phyloP scores from a whole-genome alignment of 2,329 filamentous ascomycete species.

The Endocalyx cinctus region DNA sequence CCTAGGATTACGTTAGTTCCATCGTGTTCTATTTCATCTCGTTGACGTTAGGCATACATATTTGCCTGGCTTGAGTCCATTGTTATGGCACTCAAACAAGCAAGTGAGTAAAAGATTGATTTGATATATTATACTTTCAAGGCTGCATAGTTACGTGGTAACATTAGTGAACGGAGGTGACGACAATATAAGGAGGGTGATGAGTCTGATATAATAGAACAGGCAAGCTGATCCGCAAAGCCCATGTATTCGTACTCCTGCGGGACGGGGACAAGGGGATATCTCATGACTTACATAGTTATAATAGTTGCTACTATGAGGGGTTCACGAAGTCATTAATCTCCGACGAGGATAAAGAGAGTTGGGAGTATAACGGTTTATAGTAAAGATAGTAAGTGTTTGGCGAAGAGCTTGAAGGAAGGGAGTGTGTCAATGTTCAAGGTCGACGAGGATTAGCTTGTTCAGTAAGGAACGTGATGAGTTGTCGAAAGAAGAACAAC shows the following conservation, averaged over 20 bases:
- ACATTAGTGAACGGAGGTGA: no score
- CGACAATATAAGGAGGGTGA: slow-evolving; percentile 34
- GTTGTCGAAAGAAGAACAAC: slow-evolving; percentile 37
- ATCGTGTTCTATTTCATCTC: slow-evolving; percentile 7
- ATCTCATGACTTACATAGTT: slow-evolving; percentile 34
- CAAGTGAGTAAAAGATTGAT: slow-evolving; percentile 23
- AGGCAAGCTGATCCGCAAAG: slow-evolving; percentile 24
- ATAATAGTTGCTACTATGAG: slow-evolving; percentile 31
- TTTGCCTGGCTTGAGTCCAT: slow-evolving; percentile 50
- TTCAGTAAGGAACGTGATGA: slow-evolving; percentile 39
- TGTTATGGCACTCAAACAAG: slow-evolving; percentile 30
- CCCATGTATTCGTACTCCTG: slow-evolving; percentile 25
- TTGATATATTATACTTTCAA: slow-evolving; percentile 33
- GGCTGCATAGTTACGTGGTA: slow-evolving; percentile 31
- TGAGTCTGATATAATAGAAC: slow-evolving; percentile 23
- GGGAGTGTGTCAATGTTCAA: slow-evolving; percentile 29
- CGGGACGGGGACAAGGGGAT: slow-evolving; percentile 21
- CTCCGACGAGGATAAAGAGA: slow-evolving; percentile 22
- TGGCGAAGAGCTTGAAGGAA: no score
- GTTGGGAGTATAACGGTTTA: slow-evolving; percentile 27
- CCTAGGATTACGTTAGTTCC: slow-evolving; percentile 37
- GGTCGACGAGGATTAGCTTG: no score
- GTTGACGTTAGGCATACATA: slow-evolving; percentile 39
- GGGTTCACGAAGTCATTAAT: slow-evolving; percentile 23
- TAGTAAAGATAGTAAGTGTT: no score